Percentiles rank a stretch among this genome's conserved stretches.
Evolutionary conservation across 805 yeast species (phyloP).

Genomic region (Candida suzukii): DNA sequence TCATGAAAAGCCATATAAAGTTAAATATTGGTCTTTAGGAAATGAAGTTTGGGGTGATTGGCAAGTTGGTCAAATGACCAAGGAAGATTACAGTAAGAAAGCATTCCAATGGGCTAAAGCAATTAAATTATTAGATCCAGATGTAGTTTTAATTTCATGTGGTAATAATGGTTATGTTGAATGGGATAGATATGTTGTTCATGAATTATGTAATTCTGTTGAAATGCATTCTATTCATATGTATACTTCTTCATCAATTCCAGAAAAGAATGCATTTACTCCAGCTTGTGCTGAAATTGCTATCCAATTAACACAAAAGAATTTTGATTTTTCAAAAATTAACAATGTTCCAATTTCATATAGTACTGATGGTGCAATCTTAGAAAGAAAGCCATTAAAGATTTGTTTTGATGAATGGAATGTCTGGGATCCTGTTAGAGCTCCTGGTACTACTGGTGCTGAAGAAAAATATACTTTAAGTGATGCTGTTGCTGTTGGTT

Average conservation of each 20-base stretch:
- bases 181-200: constrained; percentile 25
- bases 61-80: constrained; percentile 27
- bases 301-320: constrained; percentile 20
- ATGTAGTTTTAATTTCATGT: constrained; percentile 21
- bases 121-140: constrained; percentile 23
- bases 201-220: constrained; percentile 17
- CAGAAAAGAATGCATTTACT: constrained; percentile 20
- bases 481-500: constrained; percentile 28
- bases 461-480: constrained; percentile 25
- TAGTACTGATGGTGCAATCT: constrained; percentile 6
- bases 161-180: constrained; percentile 23
- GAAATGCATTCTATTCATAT: constrained; percentile 28
- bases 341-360: constrained; percentile 9
- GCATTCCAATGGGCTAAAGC: constrained; percentile 31
- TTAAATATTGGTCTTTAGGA: constrained; percentile 30
- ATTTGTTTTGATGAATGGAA: constrained; percentile 31
- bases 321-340: constrained; percentile 23
- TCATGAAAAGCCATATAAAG: constrained; percentile 26
- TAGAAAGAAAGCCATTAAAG: constrained; percentile 10
- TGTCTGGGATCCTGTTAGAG: constrained; percentile 28
- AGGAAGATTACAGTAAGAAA: constrained; percentile 21
- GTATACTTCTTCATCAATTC: constrained; percentile 21
- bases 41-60: constrained; percentile 31
- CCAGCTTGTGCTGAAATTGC: constrained; percentile 28
- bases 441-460: constrained; percentile 23